These are phyloP conservation scores for Zygosaccharomyces bisporus DNA, from an alignment of 805 yeast genomes.

Conservation along the genomic window DNA sequence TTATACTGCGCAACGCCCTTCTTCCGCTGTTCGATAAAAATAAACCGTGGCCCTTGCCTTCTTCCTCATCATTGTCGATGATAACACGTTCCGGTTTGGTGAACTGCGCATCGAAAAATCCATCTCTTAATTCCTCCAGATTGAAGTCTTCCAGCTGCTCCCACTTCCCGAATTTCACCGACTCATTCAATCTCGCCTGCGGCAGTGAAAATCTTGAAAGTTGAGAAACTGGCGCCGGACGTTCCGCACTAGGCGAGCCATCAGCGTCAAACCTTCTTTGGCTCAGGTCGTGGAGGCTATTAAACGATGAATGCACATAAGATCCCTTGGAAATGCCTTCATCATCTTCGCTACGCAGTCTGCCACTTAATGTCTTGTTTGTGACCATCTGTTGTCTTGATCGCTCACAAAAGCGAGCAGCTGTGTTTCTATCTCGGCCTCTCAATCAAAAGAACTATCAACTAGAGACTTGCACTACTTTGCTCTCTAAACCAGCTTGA, in stretches of 20 bases:
- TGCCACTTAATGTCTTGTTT: neutral
- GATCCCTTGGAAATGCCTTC: constrained; percentile 27
- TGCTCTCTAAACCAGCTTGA: neutral
- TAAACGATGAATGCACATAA: constrained; percentile 24
- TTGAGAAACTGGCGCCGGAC: constrained; percentile 11
- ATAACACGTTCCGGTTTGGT: constrained; percentile 26
- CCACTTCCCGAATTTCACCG: constrained; percentile 29
- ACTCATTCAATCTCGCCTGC: constrained; percentile 33
- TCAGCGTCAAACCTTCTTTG: neutral
- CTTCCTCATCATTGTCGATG: constrained; percentile 6
- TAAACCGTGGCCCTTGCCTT: neutral
- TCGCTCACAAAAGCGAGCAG: neutral
- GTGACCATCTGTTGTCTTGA: neutral
- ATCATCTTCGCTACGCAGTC: neutral
- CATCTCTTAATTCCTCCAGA: constrained; percentile 46
- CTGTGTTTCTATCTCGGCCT: neutral
- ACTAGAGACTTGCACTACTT: neutral
- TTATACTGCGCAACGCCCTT: neutral
- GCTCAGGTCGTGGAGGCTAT: constrained; percentile 19
- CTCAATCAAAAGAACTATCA: neutral
- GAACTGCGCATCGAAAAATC: constrained; percentile 47
- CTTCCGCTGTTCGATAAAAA: neutral
- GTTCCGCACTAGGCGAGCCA: neutral
- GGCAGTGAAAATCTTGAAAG: constrained; percentile 37
- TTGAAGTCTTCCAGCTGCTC: constrained; percentile 37